Evolutionary conservation across 176 grass and related monocot species (phyloP).

Genomic region (Avena atlantica): DNA sequence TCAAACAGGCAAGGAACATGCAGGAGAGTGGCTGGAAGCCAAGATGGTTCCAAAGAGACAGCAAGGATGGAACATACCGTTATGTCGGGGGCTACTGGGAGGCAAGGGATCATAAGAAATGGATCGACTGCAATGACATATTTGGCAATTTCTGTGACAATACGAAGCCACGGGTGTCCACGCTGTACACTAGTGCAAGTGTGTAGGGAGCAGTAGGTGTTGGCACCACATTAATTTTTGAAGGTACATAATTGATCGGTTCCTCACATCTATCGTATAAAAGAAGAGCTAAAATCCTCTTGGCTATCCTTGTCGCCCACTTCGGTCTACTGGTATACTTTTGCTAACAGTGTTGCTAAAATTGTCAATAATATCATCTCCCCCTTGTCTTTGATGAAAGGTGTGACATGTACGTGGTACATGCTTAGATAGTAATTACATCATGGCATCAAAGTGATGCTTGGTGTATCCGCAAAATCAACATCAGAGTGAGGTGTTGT

Average conservation of each 20-base stretch:
- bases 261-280: constrained; percentile 28
- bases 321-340: constrained; percentile 36
- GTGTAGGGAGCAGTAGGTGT: constrained; percentile 48
- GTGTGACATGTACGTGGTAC: not conserved
- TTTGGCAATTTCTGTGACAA: constrained; percentile 62
- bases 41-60: constrained; percentile 78
- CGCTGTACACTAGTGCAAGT: constrained; percentile 52
- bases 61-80: constrained; percentile 50
- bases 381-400: not conserved
- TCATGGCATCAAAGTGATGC: not conserved
- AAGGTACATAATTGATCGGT: constrained; percentile 47
- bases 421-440: not conserved
- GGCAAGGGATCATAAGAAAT: constrained; percentile 65
- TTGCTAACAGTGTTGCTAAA: constrained; percentile 52
- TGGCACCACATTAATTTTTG: constrained; percentile 40
- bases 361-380: constrained; percentile 34
- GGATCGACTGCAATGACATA: constrained; percentile 76
- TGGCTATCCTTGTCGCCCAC: not conserved
- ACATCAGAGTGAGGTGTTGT: not conserved
- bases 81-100: constrained; percentile 89
- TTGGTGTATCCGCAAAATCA: not conserved
- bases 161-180: constrained; percentile 29
- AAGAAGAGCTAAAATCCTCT: constrained; percentile 35
- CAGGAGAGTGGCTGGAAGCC: constrained; percentile 93
- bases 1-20: constrained; percentile 77